Base-by-base conservation (phyloP, 345 rosid genomes). In the Nasturtium officinale region DNA sequence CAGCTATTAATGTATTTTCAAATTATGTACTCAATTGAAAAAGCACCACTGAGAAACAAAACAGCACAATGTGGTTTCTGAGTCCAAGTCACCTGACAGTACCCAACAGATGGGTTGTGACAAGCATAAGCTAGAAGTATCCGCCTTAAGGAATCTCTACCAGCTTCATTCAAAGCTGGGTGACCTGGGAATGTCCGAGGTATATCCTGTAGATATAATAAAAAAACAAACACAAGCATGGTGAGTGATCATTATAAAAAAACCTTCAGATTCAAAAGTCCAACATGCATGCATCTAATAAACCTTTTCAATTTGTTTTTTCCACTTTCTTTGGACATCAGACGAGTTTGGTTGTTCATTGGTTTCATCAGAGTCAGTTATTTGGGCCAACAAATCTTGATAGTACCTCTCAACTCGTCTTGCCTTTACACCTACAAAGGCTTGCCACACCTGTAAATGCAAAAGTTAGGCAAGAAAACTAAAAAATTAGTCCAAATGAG, bases 301-400 rank as follows among this genome's bases (percentile, higher is more conserved):
- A 86, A 91, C 99, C 99, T 95, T 91, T 89, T 95, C 97, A 86
- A 95, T 95, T 85, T 91, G 97, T 80, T 81, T 91, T 79, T 76
- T 84, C 96, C 89, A 95, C 65, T 87, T 88, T 69, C 65, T 74
- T 67, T 85, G 77, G 29, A 77, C 78, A 57, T 62, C 86, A 53
- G 85, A 67, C 51, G 89, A 53, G 76, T 43, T 72, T 71, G 70
- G 60, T 11, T 74, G 78, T 29, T 76, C 83, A 33, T 67, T 71
- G 81, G 66, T 71, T 74, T 87, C 87, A 37, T 76, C 79, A 32
- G 80, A 82, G 73, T 71, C 62, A 46, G 74, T 73, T 65, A 85
- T 93, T 77, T 82, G 83, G 51, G 83, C 89, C 72, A 95, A 79
- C 83, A 91, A 78, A 72, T 84, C 86, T 73, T 89, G 85, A 47